phyloP scores from a whole-genome alignment of 2,329 filamentous ascomycete species.

The Aureobasidium subglaciale region DNA sequence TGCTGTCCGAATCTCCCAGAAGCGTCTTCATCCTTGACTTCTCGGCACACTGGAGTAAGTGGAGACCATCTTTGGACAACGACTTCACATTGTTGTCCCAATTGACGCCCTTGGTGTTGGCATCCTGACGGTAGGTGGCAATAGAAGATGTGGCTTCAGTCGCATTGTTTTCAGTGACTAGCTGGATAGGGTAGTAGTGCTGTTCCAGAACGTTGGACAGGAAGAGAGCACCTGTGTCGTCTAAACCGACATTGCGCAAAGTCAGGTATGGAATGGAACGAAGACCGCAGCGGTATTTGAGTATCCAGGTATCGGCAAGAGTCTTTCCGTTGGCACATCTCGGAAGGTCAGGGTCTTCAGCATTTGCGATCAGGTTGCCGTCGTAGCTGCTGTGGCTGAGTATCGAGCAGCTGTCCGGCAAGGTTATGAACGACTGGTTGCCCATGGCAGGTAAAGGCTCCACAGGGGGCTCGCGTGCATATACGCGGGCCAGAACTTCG shows the following conservation, averaged over 20 bases:
- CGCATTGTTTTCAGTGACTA: constrained; percentile 29
- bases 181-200: constrained; percentile 33
- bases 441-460: constrained; percentile 25
- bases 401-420: constrained; percentile 21
- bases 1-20: constrained; percentile 10
- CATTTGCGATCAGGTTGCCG: neutral
- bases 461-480: constrained; percentile 30
- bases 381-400: constrained; percentile 8
- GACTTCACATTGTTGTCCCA: constrained; percentile 27
- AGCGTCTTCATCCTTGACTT: neutral
- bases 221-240: constrained; percentile 34
- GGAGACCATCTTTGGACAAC: constrained; percentile 27
- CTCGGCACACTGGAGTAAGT: constrained; percentile 31
- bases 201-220: constrained; percentile 34
- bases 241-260: constrained; percentile 29
- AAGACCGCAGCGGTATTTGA: constrained; percentile 29
- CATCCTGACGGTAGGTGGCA: constrained; percentile 25
- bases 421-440: constrained; percentile 20
- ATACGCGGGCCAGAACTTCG: constrained; percentile 40
- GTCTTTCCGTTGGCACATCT: constrained; percentile 18
- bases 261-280: constrained; percentile 35
- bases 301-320: constrained; percentile 15
- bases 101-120: constrained; percentile 28
- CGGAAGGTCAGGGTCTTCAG: neutral
- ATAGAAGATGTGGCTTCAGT: constrained; percentile 25